Evolutionary conservation across 208 protist species (phyloP).

Genomic region (Sergeia podlipaevii): DNA sequence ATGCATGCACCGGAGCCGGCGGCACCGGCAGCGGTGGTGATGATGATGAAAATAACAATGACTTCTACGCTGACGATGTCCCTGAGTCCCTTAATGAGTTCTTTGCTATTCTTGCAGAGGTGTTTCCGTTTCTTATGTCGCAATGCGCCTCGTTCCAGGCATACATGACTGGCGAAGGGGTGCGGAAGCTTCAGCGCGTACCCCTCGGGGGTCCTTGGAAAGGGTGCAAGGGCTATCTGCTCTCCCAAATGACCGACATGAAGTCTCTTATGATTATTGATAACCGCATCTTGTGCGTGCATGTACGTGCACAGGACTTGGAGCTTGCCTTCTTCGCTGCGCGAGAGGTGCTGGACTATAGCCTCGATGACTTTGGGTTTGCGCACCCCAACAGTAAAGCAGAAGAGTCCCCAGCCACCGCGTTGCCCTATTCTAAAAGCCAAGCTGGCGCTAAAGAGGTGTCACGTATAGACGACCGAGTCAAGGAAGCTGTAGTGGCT

Average conservation of each 20-base stretch:
- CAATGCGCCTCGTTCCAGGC: constrained; percentile 78
- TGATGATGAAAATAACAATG: not conserved
- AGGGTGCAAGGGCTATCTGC: constrained; percentile 73
- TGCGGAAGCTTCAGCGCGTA: constrained; percentile 44
- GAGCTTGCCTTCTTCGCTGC: constrained; percentile 76
- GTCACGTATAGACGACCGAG: too few species aligned
- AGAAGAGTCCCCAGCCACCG: not conserved
- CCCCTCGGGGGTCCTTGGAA: constrained; percentile 57
- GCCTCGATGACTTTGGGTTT: constrained; percentile 27
- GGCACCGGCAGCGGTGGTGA: not conserved
- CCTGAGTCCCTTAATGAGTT: constrained; percentile 65
- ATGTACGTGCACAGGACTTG: constrained; percentile 66
- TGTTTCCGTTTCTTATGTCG: constrained; percentile 83
- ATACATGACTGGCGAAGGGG: constrained; percentile 70
- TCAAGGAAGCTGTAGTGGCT: too few species aligned
- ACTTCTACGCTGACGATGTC: constrained; percentile 61
- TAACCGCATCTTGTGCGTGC: constrained; percentile 55
- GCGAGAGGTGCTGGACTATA: constrained; percentile 61
- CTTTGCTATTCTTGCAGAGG: constrained; percentile 68
- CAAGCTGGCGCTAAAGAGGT: not conserved
- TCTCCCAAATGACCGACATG: constrained; percentile 61
- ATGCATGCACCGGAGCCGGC: not conserved
- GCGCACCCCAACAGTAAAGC: not conserved
- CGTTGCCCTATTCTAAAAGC: not conserved
- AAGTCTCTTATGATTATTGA: constrained; percentile 89